Evolutionary conservation across 164 flowering plant species (phyloP), one percentile per base, ranked within the genome.

Genomic region (Euptelea pleiosperma): DNA sequence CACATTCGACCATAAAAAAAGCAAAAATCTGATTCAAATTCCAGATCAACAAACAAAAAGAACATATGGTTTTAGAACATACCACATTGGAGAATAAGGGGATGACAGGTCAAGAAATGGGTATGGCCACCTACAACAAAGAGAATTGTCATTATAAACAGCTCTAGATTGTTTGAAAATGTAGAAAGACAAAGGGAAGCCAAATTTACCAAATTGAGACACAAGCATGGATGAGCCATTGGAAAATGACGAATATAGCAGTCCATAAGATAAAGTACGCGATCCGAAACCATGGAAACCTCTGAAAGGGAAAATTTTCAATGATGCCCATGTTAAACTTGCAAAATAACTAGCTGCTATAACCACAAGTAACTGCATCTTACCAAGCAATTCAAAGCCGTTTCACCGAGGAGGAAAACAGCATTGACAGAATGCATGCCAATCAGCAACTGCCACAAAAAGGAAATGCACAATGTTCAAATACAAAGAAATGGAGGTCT

Each of bases 181-280:
- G 42, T 14, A 29, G 15, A 61, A 44, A 14, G 28, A 11, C 19
- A 1, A 55, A 62, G 9, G 49, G 16, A 22, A 46, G 9, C 0
- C 11, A 55, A 28, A 39, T 36, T 64, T 85, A 88, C 96, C 86
- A 74, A 3, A 79, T 36, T 22, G 75, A 69, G 52, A 81, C 61
- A 57, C 72, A 79, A 29, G 96, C 90, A 71, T 93, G 98, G 55
- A 93, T 59, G 15, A 82, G 43, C 98, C 98, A 93, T 43, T 87
- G 98, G 66, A 90, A 81, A 55, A 85, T 47, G 21, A 87, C 94
- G 39, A 63, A 93, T 8, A 57, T 44, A 31, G 73, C 60, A 3
- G 96, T 93, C 87, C 89, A 93, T n/a, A 86, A 64, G 54, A 81
- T 64, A 73, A 90, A 86, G 74, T 92, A 92, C 24, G 87, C 81